Conservation (phyloP, 768 basidiomycete genomes). For the Dioszegia crocea region DNA sequence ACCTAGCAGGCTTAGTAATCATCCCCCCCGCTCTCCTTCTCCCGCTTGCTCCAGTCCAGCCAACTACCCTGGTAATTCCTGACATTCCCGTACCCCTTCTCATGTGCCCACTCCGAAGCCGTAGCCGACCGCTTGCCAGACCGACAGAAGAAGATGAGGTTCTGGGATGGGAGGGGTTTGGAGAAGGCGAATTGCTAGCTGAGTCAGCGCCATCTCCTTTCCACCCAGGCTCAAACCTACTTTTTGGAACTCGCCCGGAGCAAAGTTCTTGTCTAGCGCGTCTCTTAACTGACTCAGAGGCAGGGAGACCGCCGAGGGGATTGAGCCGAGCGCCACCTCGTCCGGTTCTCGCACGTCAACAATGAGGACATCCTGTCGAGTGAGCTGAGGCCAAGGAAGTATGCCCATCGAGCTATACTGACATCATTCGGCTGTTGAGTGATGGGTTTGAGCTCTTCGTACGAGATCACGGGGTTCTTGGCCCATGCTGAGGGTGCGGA, state of each 20-base stretch:
- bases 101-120: conserved; percentile 73
- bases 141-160: conserved; percentile 84
- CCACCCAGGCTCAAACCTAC: conserved; percentile 16
- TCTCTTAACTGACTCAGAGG: conserved; percentile 73
- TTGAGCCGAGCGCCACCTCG: conserved; percentile 85
- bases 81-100: conserved; percentile 71
- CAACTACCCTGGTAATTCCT: conserved; percentile 82
- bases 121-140: conserved; percentile 78
- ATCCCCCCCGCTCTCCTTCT: conserved; percentile 37
- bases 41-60: conserved; percentile 71
- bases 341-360: conserved; percentile 77
- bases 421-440: conserved; percentile 65
- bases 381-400: neutral
- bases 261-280: conserved; percentile 58
- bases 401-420: conserved; percentile 37
- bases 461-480: conserved; percentile 62
- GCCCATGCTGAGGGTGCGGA: conserved; percentile 56
- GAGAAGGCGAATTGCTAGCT: conserved; percentile 47
- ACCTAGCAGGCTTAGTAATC: conserved; percentile 29
- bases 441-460: conserved; percentile 74
- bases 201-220: neutral
- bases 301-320: conserved; percentile 85
- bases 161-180: conserved; percentile 56
- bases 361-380: conserved; percentile 42
- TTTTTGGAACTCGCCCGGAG: conserved; percentile 43